Evolutionary conservation across 805 yeast genomes (phyloP).

Genomic region (Starmerella kuoi): DNA sequence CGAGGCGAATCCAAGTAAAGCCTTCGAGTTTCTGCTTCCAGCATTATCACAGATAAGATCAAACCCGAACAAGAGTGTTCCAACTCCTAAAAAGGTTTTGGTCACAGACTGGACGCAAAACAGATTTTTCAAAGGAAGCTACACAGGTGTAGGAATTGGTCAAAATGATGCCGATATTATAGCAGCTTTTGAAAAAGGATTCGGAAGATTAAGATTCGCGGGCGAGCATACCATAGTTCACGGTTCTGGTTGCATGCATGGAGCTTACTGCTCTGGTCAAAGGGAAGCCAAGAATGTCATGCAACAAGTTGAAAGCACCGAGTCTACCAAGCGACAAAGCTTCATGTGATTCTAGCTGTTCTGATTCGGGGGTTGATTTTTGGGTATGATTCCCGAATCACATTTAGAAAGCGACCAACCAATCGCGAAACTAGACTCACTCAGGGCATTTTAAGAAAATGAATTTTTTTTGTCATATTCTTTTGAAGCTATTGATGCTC

Average conservation of each 20-base stretch:
- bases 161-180: constrained; percentile 54
- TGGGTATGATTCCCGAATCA: too few relatives aligned
- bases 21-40: not conserved
- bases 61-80: constrained; percentile 18
- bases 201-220: constrained; percentile 59
- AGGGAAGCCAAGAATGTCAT: constrained; percentile 37
- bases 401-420: too few relatives aligned
- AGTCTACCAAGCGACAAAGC: too few relatives aligned
- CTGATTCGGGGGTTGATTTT: too few relatives aligned
- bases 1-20: not conserved
- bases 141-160: constrained; percentile 53
- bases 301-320: too few relatives aligned
- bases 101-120: constrained; percentile 57
- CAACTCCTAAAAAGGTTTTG: constrained; percentile 32
- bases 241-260: constrained; percentile 84
- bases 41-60: not conserved
- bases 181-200: constrained; percentile 44
- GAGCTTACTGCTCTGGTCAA: constrained; percentile 67
- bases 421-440: too few relatives aligned
- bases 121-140: constrained; percentile 60
- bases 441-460: too few relatives aligned
- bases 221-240: constrained; percentile 79
- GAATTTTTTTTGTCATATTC: too few relatives aligned
- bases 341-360: too few relatives aligned
- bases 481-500: too few relatives aligned